These are phyloP conservation scores for Neonectria coccinea DNA, from an alignment of 2,329 filamentous ascomycete species.

Conservation along the genomic window DNA sequence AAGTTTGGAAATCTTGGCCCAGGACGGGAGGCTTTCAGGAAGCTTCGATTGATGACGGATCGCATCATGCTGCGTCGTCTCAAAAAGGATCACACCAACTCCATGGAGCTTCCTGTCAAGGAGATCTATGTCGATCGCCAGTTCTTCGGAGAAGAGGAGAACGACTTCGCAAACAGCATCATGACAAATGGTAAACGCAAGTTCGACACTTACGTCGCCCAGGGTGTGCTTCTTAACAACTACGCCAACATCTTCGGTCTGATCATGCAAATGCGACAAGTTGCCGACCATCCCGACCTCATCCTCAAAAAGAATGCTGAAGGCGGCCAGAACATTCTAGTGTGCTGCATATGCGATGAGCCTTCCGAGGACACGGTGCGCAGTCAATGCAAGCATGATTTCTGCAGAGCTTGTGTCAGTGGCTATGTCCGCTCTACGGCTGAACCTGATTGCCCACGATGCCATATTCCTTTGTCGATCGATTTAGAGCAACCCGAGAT, in stretches of 20 bases:
- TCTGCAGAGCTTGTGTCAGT: conserved; percentile 57
- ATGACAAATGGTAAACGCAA: conserved; percentile 91
- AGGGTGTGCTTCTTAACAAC: conserved; percentile 94
- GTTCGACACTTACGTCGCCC: conserved; percentile 95
- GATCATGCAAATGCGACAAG: conserved; percentile 99
- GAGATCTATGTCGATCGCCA: conserved; percentile 92
- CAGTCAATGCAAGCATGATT: conserved; percentile 90
- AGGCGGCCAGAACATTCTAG: conserved; percentile 88
- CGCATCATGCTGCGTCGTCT: conserved; percentile 95
- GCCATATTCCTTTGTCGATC: conserved; percentile 89
- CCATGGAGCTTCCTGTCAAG: conserved; percentile 97
- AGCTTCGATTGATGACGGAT: conserved; percentile 88
- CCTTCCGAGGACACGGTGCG: conserved; percentile 94
- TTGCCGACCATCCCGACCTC: conserved; percentile 94
- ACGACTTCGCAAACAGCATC: conserved; percentile 94
- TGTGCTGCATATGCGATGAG: conserved; percentile 97
- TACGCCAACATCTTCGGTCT: conserved; percentile 99
- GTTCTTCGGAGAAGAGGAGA: conserved; percentile 96
- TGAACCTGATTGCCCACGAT: conserved; percentile 84
- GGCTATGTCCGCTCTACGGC: conserved; percentile 79
- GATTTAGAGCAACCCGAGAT: conserved; percentile 96
- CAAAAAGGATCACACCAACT: conserved; percentile 92
- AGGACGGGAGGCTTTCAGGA: conserved; percentile 79
- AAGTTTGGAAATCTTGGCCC: conserved; percentile 69
- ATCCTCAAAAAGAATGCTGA: conserved; percentile 89